Conservation (phyloP, 148 eudicot genomes). For the Hydrangea macrophylla region DNA sequence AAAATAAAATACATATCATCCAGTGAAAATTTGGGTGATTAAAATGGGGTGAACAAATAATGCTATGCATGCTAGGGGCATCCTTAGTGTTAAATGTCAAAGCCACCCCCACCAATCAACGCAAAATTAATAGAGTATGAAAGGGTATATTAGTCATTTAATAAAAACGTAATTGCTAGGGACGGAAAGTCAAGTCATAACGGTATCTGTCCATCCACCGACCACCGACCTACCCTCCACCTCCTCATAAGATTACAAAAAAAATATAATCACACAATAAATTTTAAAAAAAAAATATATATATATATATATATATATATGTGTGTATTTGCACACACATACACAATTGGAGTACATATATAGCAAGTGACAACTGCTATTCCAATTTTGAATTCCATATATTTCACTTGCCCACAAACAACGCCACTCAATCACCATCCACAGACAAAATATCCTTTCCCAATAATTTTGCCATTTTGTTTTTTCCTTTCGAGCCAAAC, state of each 20-base stretch:
- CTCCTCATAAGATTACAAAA: slow-evolving; percentile 9
- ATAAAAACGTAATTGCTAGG: slow-evolving; percentile 31
- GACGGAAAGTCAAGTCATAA: slow-evolving; percentile 39
- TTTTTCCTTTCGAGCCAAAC: slow-evolving; percentile 8
- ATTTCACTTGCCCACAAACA: not conserved
- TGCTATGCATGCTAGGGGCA: too few species aligned
- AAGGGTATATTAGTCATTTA: slow-evolving; percentile 24
- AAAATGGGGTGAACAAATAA: too few species aligned
- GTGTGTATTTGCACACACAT: too few species aligned
- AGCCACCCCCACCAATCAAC: not conserved
- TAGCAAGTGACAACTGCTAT: slow-evolving; percentile 13
- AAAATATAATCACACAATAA: not conserved
- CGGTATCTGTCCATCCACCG: slow-evolving; percentile 46
- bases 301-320: not conserved
- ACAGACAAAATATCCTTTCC: slow-evolving; percentile 10
- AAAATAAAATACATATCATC: too few species aligned
- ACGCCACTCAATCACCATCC: not conserved
- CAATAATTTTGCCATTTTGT: not conserved
- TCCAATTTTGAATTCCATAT: not conserved
- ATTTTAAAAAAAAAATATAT: too few species aligned
- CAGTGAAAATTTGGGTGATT: too few species aligned
- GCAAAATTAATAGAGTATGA: not conserved
- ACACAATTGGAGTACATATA: too few species aligned
- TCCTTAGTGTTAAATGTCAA: slow-evolving; percentile 4
- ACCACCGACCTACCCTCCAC: slow-evolving; percentile 47